phyloP scores from a whole-genome alignment of 139 green algal genomes.

The Ulvella scutata region DNA sequence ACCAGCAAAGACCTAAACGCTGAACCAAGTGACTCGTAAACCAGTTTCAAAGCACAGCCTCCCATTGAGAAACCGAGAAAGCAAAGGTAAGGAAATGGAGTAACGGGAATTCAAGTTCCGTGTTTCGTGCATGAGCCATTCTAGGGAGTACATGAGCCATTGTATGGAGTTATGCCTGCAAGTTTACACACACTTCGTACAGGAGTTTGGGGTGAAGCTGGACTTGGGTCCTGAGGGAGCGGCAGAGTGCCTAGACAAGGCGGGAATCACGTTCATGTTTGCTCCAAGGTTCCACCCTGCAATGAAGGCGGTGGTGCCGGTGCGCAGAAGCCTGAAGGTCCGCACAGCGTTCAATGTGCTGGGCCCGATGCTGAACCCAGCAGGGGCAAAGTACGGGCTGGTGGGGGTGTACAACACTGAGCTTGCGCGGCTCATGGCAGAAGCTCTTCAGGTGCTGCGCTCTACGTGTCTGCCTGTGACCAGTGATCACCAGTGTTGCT shows the following conservation, averaged over 20 bases:
- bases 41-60: no score
- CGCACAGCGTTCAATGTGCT: slow-evolving; percentile 87
- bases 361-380: slow-evolving; percentile 93
- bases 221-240: slow-evolving; percentile 79
- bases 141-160: no score
- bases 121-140: no score
- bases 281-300: slow-evolving; percentile 61
- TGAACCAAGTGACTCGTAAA: no score
- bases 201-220: slow-evolving; percentile 80
- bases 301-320: slow-evolving; percentile 48
- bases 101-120: no score
- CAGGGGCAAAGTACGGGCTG: slow-evolving; percentile 63
- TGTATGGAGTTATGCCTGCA: no score
- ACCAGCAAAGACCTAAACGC: no score
- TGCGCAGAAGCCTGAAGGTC: slow-evolving; percentile 60
- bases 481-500: no score
- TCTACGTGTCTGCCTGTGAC: not conserved
- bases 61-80: no score
- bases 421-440: slow-evolving; percentile 70
- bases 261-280: slow-evolving; percentile 94
- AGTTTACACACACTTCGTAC: no score
- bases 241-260: slow-evolving; percentile 59
- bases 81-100: no score
- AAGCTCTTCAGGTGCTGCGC: slow-evolving; percentile 37
- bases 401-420: slow-evolving; percentile 78